A percentile compares a stretch with the other conserved stretches of the same genome.
These are phyloP conservation scores for Mariannaea elegans DNA, from an alignment of 2,329 filamentous ascomycete species.

Conservation along the genomic window DNA sequence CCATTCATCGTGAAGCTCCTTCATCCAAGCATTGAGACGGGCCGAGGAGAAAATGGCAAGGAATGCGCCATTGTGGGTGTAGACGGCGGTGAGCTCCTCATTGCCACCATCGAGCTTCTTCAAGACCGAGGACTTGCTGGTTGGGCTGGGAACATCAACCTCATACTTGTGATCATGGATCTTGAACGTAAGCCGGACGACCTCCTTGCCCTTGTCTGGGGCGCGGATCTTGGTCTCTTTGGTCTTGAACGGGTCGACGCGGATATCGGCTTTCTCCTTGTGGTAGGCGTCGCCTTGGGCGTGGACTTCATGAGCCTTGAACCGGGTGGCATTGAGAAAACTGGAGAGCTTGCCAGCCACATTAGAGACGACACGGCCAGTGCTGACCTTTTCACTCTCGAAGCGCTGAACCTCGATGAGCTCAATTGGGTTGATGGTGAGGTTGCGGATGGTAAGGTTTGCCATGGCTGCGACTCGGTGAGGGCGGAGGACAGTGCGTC, in stretches of 20 bases:
- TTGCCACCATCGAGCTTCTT: constrained; percentile 60
- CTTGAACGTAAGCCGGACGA: constrained; percentile 79
- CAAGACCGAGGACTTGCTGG: constrained; percentile 67
- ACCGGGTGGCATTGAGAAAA: constrained; percentile 54
- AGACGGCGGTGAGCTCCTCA: constrained; percentile 72
- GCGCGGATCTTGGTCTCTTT: constrained; percentile 64
- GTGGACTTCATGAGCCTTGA: constrained; percentile 41
- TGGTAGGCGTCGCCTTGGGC: constrained; percentile 68
- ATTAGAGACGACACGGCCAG: constrained; percentile 55
- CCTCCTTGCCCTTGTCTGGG: constrained; percentile 68
- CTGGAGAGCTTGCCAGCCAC: constrained; percentile 54
- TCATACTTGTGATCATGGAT: constrained; percentile 67
- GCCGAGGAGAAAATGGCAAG: constrained; percentile 76
- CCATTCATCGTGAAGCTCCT: constrained; percentile 73
- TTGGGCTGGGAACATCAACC: constrained; percentile 74
- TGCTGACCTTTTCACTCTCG: constrained; percentile 57
- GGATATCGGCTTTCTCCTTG: constrained; percentile 69
- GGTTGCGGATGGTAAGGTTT: constrained; percentile 79
- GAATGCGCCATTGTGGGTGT: constrained; percentile 63
- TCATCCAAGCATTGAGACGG: constrained; percentile 82
- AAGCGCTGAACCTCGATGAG: constrained; percentile 80
- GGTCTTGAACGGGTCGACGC: constrained; percentile 74
- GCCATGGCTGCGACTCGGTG: constrained; percentile 54
- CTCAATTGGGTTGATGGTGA: constrained; percentile 77
- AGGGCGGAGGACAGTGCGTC: not conserved